Evolutionary conservation across 2,329 filamentous ascomycete genomes (phyloP).

Genomic region (Gnomoniopsis smithogilvyi): DNA sequence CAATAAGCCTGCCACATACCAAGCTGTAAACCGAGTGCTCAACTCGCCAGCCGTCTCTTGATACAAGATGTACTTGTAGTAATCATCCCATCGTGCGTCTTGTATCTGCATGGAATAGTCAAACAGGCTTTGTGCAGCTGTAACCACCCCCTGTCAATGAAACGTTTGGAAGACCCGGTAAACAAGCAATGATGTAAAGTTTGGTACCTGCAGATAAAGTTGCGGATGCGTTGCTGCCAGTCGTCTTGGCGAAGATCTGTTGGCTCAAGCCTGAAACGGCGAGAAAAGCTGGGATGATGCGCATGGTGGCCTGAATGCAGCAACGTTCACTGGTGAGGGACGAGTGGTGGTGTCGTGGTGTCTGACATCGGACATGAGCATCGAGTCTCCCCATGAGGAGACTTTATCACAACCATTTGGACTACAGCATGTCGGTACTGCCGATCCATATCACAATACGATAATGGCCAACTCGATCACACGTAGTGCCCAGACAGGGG

Average conservation of each 20-base stretch:
- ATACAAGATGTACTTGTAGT: conserved; percentile 40
- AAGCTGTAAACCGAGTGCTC: conserved; percentile 40
- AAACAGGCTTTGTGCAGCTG: conserved; percentile 34
- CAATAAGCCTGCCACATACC: conserved; percentile 37
- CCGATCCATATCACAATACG: not conserved
- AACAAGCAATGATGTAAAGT: not conserved
- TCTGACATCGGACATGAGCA: not conserved
- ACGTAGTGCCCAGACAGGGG: no score
- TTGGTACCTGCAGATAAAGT: conserved; percentile 6
- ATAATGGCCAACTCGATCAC: not conserved
- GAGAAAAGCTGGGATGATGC: not conserved
- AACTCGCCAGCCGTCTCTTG: conserved; percentile 37
- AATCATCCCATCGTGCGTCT: conserved; percentile 37
- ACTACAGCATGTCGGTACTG: not conserved
- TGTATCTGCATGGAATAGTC: conserved; percentile 37
- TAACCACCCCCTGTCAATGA: not conserved
- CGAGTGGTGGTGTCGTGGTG: not conserved
- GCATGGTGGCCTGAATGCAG: conserved; percentile 2
- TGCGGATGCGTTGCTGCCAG: not conserved
- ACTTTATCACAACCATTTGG: not conserved
- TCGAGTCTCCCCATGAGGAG: not conserved
- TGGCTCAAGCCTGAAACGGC: not conserved
- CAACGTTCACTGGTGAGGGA: not conserved
- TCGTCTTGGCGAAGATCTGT: not conserved
- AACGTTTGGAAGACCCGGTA: no score